Evolutionary conservation across 1,139 yeast species (phyloP).

Genomic region (Kurtzmaniella natalensis): DNA sequence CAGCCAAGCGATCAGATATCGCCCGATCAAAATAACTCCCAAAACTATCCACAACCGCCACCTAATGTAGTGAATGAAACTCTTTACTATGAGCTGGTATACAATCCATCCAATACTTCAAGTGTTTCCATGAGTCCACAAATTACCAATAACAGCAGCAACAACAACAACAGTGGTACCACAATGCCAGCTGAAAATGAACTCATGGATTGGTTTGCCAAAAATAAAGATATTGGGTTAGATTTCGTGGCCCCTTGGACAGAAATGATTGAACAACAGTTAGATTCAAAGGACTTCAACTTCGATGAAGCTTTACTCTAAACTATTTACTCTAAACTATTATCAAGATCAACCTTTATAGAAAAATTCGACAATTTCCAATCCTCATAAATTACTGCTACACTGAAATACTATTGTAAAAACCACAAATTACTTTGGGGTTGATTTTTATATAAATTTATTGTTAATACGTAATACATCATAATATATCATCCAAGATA

Average conservation of each 20-base stretch:
- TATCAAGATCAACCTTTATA: too few relatives aligned
- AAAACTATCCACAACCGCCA: too few relatives aligned
- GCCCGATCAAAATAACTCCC: background rate
- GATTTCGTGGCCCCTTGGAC: conserved; percentile 91
- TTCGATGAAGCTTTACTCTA: conserved; percentile 22
- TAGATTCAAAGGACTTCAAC: conserved; percentile 32
- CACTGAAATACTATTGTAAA: too few relatives aligned
- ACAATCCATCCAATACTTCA: background rate
- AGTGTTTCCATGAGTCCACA: background rate
- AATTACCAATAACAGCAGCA: background rate
- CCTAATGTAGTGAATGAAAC: background rate
- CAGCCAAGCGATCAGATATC: too few relatives aligned
- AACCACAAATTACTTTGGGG: too few relatives aligned
- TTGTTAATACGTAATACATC: too few relatives aligned
- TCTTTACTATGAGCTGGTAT: background rate
- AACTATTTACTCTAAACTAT: background rate
- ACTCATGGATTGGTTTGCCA: conserved; percentile 69
- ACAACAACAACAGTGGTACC: background rate
- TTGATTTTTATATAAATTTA: too few relatives aligned
- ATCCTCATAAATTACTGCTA: too few relatives aligned
- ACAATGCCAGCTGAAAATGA: conserved; percentile 20
- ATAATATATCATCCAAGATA: too few relatives aligned
- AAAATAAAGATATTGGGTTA: conserved; percentile 62
- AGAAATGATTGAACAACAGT: conserved; percentile 70
- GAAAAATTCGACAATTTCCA: too few relatives aligned